phyloP scores from a whole-genome alignment of 768 basidiomycete genomes.

The Trametes meyenii region DNA sequence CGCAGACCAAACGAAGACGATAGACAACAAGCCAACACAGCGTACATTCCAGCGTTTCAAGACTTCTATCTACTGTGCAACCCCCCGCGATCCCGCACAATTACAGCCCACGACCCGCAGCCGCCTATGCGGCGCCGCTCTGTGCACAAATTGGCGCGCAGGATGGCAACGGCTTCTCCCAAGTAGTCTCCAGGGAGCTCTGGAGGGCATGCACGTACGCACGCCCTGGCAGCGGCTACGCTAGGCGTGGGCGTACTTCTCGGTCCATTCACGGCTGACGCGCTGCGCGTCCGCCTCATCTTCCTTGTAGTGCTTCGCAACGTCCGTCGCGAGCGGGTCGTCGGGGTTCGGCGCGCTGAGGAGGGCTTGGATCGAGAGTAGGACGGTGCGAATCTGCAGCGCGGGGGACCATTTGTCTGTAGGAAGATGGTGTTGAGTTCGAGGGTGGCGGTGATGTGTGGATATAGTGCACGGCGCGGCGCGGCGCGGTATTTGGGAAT shows the following conservation, averaged over 20 bases:
- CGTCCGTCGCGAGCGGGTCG: slow-evolving; percentile 91
- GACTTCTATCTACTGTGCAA: slow-evolving; percentile 4
- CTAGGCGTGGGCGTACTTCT: slow-evolving; percentile 67
- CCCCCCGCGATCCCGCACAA: background rate
- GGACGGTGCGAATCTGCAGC: slow-evolving; percentile 95
- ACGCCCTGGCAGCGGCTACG: background rate
- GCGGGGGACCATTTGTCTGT: slow-evolving; percentile 99
- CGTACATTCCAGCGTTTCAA: slow-evolving; percentile 15
- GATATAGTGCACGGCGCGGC: background rate
- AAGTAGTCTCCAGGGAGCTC: no score
- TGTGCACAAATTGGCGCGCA: no score
- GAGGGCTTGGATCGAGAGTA: slow-evolving; percentile 96
- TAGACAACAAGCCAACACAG: slow-evolving; percentile 6
- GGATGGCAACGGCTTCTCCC: no score
- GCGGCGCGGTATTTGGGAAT: background rate
- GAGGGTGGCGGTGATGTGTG: background rate
- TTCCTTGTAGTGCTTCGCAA: slow-evolving; percentile 99
- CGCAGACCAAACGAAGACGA: background rate
- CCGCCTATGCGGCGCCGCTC: background rate
- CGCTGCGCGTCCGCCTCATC: slow-evolving; percentile 91
- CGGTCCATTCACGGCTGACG: slow-evolving; percentile 95
- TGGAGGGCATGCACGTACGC: background rate
- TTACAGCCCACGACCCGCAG: background rate
- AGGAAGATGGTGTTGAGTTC: background rate
- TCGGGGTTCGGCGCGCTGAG: slow-evolving; percentile 96